Conservation (phyloP, 306 rosid genomes). For the Heteromeles arbutifolia region DNA sequence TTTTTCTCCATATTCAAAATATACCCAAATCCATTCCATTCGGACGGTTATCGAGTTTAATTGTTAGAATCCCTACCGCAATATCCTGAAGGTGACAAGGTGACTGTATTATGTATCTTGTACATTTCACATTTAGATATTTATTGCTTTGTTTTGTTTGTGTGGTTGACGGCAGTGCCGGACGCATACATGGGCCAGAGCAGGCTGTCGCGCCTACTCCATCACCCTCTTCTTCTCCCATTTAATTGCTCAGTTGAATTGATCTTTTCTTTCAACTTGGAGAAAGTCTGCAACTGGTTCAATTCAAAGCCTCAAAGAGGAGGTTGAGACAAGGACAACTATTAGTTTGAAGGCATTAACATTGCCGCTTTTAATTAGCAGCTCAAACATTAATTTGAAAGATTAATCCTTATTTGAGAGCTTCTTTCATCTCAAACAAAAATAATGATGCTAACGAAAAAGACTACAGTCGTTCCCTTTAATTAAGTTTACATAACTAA, state of each 20-base stretch:
- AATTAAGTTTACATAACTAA: not conserved
- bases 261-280: not conserved
- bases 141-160: not conserved
- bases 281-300: not conserved
- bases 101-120: too few relatives aligned
- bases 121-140: too few relatives aligned
- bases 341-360: not conserved
- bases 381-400: too few relatives aligned
- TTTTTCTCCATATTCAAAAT: too few relatives aligned
- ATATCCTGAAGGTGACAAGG: too few relatives aligned
- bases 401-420: too few relatives aligned
- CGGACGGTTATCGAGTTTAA: too few relatives aligned
- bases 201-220: not conserved
- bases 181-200: not conserved
- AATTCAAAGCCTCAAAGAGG: not conserved
- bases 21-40: accelerated
- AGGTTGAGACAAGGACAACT: not conserved
- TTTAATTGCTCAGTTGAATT: not conserved
- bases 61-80: too few relatives aligned
- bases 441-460: not conserved
- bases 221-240: not conserved
- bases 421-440: too few relatives aligned
- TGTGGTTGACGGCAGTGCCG: not conserved
- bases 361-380: too few relatives aligned
- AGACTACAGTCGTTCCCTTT: not conserved